A percentile compares a stretch with the other conserved stretches of the same genome.
phyloP scores from a whole-genome alignment of 805 yeast genomes.

The Saturnispora zaruensis region DNA sequence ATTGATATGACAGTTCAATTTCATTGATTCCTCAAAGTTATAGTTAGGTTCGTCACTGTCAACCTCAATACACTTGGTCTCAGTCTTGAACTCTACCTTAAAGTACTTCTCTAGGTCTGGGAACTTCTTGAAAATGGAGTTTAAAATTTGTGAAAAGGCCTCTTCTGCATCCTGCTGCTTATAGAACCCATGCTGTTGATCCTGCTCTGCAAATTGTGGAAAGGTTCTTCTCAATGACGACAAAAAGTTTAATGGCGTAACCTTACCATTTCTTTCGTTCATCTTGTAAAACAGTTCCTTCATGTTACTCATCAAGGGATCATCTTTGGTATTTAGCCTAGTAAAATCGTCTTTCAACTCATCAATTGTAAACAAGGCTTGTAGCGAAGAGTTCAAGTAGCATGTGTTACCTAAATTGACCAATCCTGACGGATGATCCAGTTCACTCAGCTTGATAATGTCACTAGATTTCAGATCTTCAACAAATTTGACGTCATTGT shows the following conservation, averaged over 20 bases:
- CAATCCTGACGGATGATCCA: conserved; percentile 53
- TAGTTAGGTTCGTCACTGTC: conserved; percentile 38
- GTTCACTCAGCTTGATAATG: conserved; percentile 15
- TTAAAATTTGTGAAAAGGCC: conserved; percentile 75
- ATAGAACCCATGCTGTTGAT: conserved; percentile 50
- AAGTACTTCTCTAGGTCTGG: conserved; percentile 51
- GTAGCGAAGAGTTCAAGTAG: conserved; percentile 64
- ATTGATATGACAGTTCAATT: conserved; percentile 83
- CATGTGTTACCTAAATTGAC: conserved; percentile 71
- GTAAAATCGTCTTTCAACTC: conserved; percentile 33
- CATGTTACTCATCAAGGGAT: conserved; percentile 27
- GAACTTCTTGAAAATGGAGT: conserved; percentile 39
- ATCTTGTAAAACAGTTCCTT: conserved; percentile 39
- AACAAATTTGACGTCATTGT: conserved; percentile 50
- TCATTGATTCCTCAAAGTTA: conserved; percentile 51
- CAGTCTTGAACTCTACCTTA: conserved; percentile 54
- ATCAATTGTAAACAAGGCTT: conserved; percentile 40
- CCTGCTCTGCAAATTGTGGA: conserved; percentile 88
- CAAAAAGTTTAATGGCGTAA: conserved; percentile 63
- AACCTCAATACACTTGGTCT: conserved; percentile 49
- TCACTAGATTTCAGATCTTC: conserved; percentile 46
- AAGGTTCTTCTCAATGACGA: conserved; percentile 53
- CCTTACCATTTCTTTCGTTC: conserved; percentile 31
- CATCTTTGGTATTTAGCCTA: conserved; percentile 15
- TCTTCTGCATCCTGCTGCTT: conserved; percentile 99